Percentiles rank a stretch among this genome's conserved stretches.
These are phyloP conservation scores for Papiliotrema flavescens DNA, from an alignment of 1,284 basidiomycete species.

Conservation along the genomic window DNA sequence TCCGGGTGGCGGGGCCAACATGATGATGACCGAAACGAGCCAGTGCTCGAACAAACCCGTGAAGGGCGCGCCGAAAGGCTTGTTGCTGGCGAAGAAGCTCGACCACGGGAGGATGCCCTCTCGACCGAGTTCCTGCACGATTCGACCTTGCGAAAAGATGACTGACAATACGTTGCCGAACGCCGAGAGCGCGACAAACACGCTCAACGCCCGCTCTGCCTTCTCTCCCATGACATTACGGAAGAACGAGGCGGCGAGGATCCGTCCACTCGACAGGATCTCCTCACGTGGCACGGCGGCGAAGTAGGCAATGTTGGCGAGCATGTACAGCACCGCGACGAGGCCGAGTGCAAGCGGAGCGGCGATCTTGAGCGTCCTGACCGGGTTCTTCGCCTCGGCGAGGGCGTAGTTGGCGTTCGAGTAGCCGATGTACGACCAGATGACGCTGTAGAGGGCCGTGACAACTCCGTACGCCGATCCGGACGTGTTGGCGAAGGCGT, in stretches of 20 bases:
- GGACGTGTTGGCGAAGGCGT: conserved; percentile 53
- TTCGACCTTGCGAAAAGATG: conserved; percentile 51
- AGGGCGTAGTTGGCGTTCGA: conserved; percentile 53
- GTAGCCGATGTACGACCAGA: conserved; percentile 46
- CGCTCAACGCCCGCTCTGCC: conserved; percentile 28
- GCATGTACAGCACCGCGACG: conserved; percentile 35
- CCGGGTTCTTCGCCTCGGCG: conserved; percentile 50
- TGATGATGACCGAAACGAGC: conserved; percentile 55
- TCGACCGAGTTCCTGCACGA: conserved; percentile 40
- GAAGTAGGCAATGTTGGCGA: conserved; percentile 46
- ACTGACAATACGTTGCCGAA: conserved; percentile 36
- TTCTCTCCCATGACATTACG: conserved; percentile 44
- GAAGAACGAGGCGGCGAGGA: conserved; percentile 47
- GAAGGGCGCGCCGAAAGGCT: conserved; percentile 44
- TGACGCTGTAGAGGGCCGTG: conserved; percentile 31
- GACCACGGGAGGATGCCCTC: conserved; percentile 46
- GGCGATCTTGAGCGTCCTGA: conserved; percentile 33
- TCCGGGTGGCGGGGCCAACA: conserved; percentile 56
- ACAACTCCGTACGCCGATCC: conserved; percentile 52
- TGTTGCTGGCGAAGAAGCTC: conserved; percentile 35
- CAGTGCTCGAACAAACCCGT: conserved; percentile 54
- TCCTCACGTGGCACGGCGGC: conserved; percentile 44
- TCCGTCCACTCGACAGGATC: conserved; percentile 34
- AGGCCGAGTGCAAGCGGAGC: conserved; percentile 29
- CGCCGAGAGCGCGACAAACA: conserved; percentile 46